Conservation (phyloP, 805 yeast species). For the Nakazawaea populi region DNA sequence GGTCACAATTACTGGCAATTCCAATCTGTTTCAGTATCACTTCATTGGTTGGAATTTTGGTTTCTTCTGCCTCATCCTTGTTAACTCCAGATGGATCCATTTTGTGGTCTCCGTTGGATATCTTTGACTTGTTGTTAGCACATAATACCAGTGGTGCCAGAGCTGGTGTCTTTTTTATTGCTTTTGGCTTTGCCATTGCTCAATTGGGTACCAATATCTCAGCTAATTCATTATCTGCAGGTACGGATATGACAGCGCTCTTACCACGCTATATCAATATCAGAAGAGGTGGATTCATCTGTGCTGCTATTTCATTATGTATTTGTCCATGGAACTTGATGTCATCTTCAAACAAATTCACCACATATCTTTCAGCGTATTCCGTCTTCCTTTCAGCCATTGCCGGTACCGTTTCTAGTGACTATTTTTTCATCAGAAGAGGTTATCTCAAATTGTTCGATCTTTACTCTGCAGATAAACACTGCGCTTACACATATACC, state of each 20-base stretch:
- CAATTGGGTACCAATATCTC: slow-evolving; percentile 77
- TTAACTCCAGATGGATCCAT: slow-evolving; percentile 52
- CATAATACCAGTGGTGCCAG: slow-evolving; percentile 51
- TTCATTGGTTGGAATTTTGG: slow-evolving; percentile 78
- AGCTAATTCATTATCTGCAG: slow-evolving; percentile 66
- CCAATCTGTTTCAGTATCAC: slow-evolving; percentile 78
- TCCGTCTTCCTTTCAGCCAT: slow-evolving; percentile 78
- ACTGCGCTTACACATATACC: slow-evolving; percentile 53
- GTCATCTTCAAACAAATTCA: slow-evolving; percentile 63
- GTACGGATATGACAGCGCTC: slow-evolving; percentile 66
- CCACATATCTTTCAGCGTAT: slow-evolving; percentile 76
- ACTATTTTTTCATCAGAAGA: slow-evolving; percentile 67
- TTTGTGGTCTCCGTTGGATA: slow-evolving; percentile 83
- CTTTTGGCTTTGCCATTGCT: slow-evolving; percentile 66
- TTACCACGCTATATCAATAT: slow-evolving; percentile 62
- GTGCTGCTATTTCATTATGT: slow-evolving; percentile 64
- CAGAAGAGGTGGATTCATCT: slow-evolving; percentile 74
- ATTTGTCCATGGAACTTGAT: slow-evolving; percentile 83
- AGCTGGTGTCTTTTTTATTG: slow-evolving; percentile 74
- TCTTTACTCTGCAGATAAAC: slow-evolving; percentile 45
- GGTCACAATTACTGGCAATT: slow-evolving; percentile 58
- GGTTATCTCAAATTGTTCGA: slow-evolving; percentile 63
- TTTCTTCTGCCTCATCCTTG: slow-evolving; percentile 69
- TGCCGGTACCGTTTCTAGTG: slow-evolving; percentile 70
- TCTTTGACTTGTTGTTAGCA: slow-evolving; percentile 58